Evolutionary conservation across 441 rosid species (phyloP).

Genomic region (Omphalea diandra): DNA sequence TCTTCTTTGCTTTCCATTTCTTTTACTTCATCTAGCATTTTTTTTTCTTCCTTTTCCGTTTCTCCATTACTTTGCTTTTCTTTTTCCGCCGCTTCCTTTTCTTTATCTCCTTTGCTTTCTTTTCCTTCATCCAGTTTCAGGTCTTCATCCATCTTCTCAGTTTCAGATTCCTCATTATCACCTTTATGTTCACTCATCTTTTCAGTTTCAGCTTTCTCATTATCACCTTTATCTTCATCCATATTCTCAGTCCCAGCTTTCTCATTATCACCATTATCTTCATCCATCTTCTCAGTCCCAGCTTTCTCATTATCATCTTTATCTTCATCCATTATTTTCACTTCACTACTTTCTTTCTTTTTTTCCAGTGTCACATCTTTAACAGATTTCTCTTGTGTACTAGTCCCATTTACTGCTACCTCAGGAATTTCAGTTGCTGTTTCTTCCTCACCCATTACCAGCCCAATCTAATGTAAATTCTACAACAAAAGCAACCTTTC

Average conservation of each 20-base stretch:
- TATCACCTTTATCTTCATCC: constrained; percentile 31
- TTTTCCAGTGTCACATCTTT: constrained; percentile 29
- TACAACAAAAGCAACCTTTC: constrained; percentile 11
- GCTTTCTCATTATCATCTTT: constrained; percentile 31
- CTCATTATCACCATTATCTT: constrained; percentile 29
- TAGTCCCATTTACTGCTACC: constrained; percentile 50
- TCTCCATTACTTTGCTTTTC: constrained; percentile 20
- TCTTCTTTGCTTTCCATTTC: constrained; percentile 23
- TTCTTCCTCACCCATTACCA: constrained; percentile 77
- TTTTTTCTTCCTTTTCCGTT: constrained; percentile 17
- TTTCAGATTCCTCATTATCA: too few relatives aligned
- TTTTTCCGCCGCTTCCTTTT: constrained; percentile 11
- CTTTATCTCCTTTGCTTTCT: neutral
- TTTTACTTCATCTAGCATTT: constrained; percentile 25
- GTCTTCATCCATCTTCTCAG: neutral
- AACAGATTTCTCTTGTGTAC: constrained; percentile 31
- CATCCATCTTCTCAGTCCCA: too few relatives aligned
- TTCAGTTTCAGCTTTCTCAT: constrained; percentile 23
- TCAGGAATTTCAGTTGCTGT: constrained; percentile 43
- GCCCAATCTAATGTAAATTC: constrained; percentile 22
- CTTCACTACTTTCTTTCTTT: constrained; percentile 29
- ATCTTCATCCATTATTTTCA: constrained; percentile 27
- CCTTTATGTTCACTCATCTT: too few relatives aligned
- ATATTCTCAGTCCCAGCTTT: constrained; percentile 22
- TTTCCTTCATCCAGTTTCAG: constrained; percentile 10